Percentiles rank a stretch among this genome's conserved stretches.
These are phyloP conservation scores for Pichia nakasei DNA, from an alignment of 805 yeast genomes.

Conservation along the genomic window DNA sequence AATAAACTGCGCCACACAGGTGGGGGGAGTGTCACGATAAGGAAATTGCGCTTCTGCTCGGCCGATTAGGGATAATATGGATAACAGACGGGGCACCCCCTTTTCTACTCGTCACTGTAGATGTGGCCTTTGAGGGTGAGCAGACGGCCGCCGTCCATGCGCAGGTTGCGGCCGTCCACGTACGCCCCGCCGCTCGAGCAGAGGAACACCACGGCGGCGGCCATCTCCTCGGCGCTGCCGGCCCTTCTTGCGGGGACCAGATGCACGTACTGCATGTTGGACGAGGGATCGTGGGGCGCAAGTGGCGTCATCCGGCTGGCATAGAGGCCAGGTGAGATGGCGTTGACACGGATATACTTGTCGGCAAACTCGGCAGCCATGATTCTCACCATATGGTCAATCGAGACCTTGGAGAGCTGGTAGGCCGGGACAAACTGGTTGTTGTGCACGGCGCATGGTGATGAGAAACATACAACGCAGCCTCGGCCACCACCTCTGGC, in stretches of 20 bases:
- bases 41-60: too few species aligned
- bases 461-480: conserved; percentile 17
- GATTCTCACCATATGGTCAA: conserved; percentile 21
- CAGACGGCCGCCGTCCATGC: conserved; percentile 20
- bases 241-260: conserved; percentile 18
- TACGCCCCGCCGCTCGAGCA: conserved; percentile 20
- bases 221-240: conserved; percentile 17
- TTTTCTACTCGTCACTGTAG: conserved; percentile 18
- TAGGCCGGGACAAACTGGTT: conserved; percentile 20
- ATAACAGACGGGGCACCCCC: too few species aligned
- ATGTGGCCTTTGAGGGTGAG: conserved; percentile 18
- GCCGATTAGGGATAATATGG: too few species aligned
- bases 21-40: too few species aligned
- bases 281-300: conserved; percentile 14
- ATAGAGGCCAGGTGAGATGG: conserved; percentile 19
- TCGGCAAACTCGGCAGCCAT: conserved; percentile 22
- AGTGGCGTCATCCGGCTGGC: conserved; percentile 19
- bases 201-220: conserved; percentile 13
- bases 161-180: conserved; percentile 17
- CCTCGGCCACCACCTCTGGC: conserved; percentile 18
- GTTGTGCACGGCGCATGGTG: conserved; percentile 18
- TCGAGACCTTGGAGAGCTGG: conserved; percentile 16
- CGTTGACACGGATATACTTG: conserved; percentile 18
- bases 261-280: conserved; percentile 15
- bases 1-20: too few species aligned